phyloP scores from a whole-genome alignment of 202 grass and related monocot genomes.

The Panicum hallii region DNA sequence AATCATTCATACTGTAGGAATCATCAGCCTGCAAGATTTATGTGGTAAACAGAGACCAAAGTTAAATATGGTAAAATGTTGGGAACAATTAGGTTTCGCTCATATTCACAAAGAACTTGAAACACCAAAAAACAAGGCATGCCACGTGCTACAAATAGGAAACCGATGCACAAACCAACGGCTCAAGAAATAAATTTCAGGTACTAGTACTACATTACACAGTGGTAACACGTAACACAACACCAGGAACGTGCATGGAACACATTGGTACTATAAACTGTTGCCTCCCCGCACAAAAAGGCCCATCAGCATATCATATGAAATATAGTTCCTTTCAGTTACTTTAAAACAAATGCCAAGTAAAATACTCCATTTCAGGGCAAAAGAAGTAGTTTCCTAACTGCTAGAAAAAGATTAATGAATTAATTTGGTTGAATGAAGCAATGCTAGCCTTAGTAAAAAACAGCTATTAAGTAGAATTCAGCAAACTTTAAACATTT shows the following conservation, averaged over 20 bases:
- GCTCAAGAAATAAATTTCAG: not conserved
- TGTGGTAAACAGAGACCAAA: not conserved
- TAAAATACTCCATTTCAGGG: not conserved
- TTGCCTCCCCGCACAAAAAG: not conserved
- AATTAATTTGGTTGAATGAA: not conserved
- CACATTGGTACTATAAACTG: not conserved
- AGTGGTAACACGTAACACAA: not conserved
- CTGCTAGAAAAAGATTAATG: not conserved
- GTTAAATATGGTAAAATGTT: conserved; percentile 1
- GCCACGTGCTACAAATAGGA: not conserved
- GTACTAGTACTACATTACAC: not conserved
- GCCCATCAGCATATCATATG: not conserved
- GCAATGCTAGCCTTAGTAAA: not conserved
- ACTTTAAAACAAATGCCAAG: not conserved
- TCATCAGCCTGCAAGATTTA: conserved; percentile 33
- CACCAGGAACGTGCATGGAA: not conserved
- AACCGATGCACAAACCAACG: not conserved
- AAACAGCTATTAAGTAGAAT: not conserved
- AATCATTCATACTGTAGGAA: conserved; percentile 17
- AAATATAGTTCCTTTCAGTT: not conserved
- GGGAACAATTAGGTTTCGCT: not conserved
- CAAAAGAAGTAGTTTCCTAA: not conserved
- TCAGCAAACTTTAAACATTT: not conserved
- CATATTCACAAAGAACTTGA: not conserved
- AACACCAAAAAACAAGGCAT: not conserved